Evolutionary conservation across 768 basidiomycete species (phyloP).

Genomic region (Suillus variegatus): DNA sequence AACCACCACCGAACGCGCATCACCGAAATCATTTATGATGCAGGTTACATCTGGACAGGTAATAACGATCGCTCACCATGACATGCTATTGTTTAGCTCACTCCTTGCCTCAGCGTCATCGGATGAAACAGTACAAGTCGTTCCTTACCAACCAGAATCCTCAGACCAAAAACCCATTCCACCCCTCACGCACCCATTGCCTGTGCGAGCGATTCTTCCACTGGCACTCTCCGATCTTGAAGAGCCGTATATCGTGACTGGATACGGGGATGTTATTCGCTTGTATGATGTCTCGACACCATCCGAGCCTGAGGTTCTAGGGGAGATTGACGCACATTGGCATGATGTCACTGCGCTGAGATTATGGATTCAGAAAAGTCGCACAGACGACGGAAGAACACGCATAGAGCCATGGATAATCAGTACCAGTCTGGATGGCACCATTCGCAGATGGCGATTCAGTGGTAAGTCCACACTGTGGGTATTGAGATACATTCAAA

Average conservation of each 20-base stretch:
- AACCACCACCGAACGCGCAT: conserved; percentile 81
- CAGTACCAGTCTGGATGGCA: conserved; percentile 83
- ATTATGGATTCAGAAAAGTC: conserved; percentile 63
- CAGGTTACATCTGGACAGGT: conserved; percentile 93
- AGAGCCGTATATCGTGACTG: conserved; percentile 79
- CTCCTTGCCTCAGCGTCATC: conserved; percentile 64
- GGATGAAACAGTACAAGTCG: conserved; percentile 80
- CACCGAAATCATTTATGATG: conserved; percentile 66
- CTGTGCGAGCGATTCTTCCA: conserved; percentile 76
- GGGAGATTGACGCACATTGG: conserved; percentile 83
- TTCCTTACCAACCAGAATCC: conserved; percentile 42
- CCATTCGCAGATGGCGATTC: conserved; percentile 83
- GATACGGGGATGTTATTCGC: conserved; percentile 80
- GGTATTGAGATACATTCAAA: neutral
- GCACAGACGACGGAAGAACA: conserved; percentile 45
- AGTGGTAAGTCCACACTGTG: conserved; percentile 43
- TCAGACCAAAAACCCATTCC: conserved; percentile 40
- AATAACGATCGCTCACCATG: neutral
- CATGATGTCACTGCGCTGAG: conserved; percentile 81
- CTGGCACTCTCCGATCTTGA: conserved; percentile 60
- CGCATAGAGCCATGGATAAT: conserved; percentile 78
- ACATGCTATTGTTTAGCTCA: conserved; percentile 8
- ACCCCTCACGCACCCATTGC: conserved; percentile 58
- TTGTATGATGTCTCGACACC: conserved; percentile 75
- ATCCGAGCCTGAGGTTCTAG: conserved; percentile 69